Evolutionary conservation across 306 rosid genomes (phyloP), one percentile per base, ranked within the genome.

Genomic region (Dryas drummondii): DNA sequence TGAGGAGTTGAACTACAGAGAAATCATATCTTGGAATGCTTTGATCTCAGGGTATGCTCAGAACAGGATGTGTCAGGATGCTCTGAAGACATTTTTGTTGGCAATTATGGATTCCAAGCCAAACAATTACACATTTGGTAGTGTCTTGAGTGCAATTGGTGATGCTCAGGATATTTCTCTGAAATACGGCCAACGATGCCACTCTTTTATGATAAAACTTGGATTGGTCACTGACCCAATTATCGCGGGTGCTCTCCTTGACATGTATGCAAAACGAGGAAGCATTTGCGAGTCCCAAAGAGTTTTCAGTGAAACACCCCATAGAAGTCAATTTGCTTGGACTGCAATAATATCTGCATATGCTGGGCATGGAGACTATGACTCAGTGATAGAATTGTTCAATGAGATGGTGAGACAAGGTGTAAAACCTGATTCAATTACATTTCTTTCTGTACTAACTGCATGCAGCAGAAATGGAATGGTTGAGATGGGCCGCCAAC

Each of bases 251-350:
- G 89, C 92, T 61, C 93, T 91, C 45, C 89, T 89, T 67, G 91
- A 89, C 81, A 91, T 93, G 97, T 93, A 89, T 82, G 97, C 93
- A 75, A 91, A 93, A 79, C 87, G 93, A 16, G 98, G 98, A 62
- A 75, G 83, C 84, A 91, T 91, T 66, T 63, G 52, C 0, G 93
- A 91, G 71, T 89, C 97, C 45, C 83, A 82, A 49, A 85, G 79
- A 83, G 92, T 91, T 26, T 93, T 93, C 70, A 27, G 69, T 0
- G 97, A 93, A 68, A 79, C 83, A 37, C 86, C 88, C 55, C 79
- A 82, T 46, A 87, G 54, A 80, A 88, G 86, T 46, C 82, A 82
- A 70, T 85, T 84, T 79, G 84, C 93, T 78, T 91, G 97, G 93
- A 93, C 97, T 1, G 92, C 91, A 66, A 82, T 91, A 62, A 88